A percentile compares a stretch with the other conserved stretches of the same genome.
Conservation (phyloP, 371 early-diverging fungal species). For the Dichotomocladium elegans region DNA sequence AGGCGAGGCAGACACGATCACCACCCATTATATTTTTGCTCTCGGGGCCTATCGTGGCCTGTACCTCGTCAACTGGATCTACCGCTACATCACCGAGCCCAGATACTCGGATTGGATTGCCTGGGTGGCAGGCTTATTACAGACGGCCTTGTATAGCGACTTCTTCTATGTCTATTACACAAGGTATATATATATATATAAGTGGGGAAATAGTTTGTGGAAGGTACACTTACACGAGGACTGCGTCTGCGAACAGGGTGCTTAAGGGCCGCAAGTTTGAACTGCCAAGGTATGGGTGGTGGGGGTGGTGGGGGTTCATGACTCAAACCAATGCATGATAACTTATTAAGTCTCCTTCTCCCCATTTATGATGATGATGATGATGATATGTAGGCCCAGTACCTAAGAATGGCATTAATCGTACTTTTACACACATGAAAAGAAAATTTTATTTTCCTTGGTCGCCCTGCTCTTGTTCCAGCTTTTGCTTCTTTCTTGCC, state of each 20-base stretch:
- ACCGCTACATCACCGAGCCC: slow-evolving; percentile 75
- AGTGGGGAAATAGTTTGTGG: neutral
- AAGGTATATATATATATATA: slow-evolving; percentile 49
- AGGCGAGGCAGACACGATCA: slow-evolving; percentile 98
- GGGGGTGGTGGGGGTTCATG: neutral
- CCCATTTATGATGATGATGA: neutral
- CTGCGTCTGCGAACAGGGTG: slow-evolving; percentile 54
- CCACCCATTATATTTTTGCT: slow-evolving; percentile 96
- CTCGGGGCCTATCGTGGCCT: slow-evolving; percentile 96
- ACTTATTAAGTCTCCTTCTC: too few species aligned
- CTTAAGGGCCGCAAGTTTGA: slow-evolving; percentile 84
- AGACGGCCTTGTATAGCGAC: slow-evolving; percentile 96
- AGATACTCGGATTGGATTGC: slow-evolving; percentile 73
- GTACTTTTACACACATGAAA: neutral
- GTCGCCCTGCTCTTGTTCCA: slow-evolving; percentile 4
- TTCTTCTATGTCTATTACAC: slow-evolving; percentile 98
- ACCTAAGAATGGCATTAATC: neutral
- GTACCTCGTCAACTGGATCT: slow-evolving; percentile 97
- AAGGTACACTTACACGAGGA: neutral
- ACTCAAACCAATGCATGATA: too few species aligned
- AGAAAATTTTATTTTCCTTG: neutral
- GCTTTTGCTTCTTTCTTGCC: slow-evolving; percentile 66
- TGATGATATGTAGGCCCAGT: neutral
- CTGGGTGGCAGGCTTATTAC: slow-evolving; percentile 86
- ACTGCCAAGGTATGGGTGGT: slow-evolving; percentile 48